Evolutionary conservation across 345 rosid species (phyloP).

Genomic region (Corchorus capsularis): DNA sequence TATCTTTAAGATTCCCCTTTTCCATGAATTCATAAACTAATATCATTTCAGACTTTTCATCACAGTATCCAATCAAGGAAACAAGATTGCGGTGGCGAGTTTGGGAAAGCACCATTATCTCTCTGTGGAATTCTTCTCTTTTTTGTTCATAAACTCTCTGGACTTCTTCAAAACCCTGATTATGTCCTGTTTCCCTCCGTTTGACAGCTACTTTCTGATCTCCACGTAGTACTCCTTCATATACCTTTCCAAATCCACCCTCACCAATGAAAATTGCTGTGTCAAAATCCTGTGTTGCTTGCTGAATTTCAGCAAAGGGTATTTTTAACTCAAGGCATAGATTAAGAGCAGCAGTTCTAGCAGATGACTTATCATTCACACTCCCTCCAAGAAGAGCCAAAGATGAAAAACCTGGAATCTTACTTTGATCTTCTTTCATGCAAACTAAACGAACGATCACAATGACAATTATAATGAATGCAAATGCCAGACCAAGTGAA

Average conservation of each 20-base stretch:
- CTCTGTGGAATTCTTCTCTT: constrained; percentile 48
- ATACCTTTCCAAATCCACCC: constrained; percentile 54
- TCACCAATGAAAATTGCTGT: constrained; percentile 32
- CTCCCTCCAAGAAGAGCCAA: background rate
- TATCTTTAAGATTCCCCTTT: constrained; percentile 48
- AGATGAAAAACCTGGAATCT: constrained; percentile 14
- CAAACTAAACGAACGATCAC: background rate
- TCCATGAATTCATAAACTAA: constrained; percentile 65
- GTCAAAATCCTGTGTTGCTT: constrained; percentile 47
- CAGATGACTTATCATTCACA: background rate
- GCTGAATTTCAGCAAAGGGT: constrained; percentile 37
- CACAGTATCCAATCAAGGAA: constrained; percentile 65
- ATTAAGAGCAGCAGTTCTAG: constrained; percentile 10
- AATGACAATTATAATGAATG: background rate
- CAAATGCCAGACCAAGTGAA: constrained; percentile 16
- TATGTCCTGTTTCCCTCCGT: constrained; percentile 40
- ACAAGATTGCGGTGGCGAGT: constrained; percentile 65
- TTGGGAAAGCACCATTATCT: constrained; percentile 53
- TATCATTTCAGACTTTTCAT: constrained; percentile 58
- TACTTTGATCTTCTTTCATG: background rate
- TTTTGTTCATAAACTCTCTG: constrained; percentile 29
- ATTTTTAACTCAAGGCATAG: constrained; percentile 41
- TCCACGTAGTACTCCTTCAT: constrained; percentile 38
- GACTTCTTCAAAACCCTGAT: constrained; percentile 51
- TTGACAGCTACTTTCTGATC: constrained; percentile 46